Conservation (phyloP, 78 protist genomes). For the slime mould (Dictyostelium discoideum) region dicty_2.7 NC_007091.3:1887501-1888000, state of each 20-base stretch:
- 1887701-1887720: constrained; percentile 46
- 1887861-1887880: constrained; percentile 9
- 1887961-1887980: constrained; percentile 77
- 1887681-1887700: constrained; percentile 73
- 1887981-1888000: constrained; percentile 10
- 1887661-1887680: neutral
- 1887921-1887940: constrained; percentile 31
- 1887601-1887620: constrained; percentile 69
- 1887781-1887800: constrained; percentile 62
- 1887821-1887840: constrained; percentile 45
- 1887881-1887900: constrained; percentile 71
- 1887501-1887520: constrained; percentile 8
- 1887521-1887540: constrained; percentile 27
- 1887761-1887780: constrained; percentile 36
- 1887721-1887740: constrained; percentile 24
- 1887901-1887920: constrained; percentile 25
- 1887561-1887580: constrained; percentile 4
- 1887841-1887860: constrained; percentile 63
- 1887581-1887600: constrained; percentile 18
- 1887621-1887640: constrained; percentile 47
- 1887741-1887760: constrained; percentile 22
- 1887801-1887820: constrained; percentile 66
- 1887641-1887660: neutral
- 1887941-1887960: constrained; percentile 73
- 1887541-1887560: constrained; percentile 28